These are phyloP conservation scores for Saccharomyces hybrid DNA, from an alignment of 1,139 yeast species.

Conservation along the genomic window DNA sequence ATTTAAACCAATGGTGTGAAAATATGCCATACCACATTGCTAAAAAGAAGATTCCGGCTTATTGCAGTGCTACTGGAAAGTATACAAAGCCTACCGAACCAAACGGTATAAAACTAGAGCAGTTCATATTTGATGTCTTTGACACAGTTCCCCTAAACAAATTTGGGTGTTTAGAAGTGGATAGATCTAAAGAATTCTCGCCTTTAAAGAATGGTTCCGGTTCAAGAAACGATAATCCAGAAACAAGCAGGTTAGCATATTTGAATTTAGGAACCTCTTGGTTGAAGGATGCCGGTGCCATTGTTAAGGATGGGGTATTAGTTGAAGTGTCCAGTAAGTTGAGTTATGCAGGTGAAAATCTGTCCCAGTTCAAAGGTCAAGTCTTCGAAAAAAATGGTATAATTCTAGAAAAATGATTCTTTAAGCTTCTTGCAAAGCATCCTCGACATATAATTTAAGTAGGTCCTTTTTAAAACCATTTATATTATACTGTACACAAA, in stretches of 20 bases:
- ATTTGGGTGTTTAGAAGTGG: constrained; percentile 92
- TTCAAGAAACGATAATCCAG: constrained; percentile 74
- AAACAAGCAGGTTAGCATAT: constrained; percentile 64
- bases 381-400: constrained; percentile 33
- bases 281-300: constrained; percentile 64
- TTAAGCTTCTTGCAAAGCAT: neutral
- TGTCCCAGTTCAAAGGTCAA: constrained; percentile 51
- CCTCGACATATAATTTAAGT: neutral
- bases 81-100: constrained; percentile 57
- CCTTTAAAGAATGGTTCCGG: constrained; percentile 92
- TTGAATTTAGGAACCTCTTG: constrained; percentile 66
- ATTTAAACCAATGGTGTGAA: constrained; percentile 65
- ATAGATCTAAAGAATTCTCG: constrained; percentile 76
- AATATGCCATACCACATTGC: constrained; percentile 90
- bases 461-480: no score
- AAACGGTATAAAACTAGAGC: constrained; percentile 92
- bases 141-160: constrained; percentile 63
- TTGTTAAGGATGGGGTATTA: constrained; percentile 39
- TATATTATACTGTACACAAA: neutral
- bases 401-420: constrained; percentile 5
- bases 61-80: constrained; percentile 41
- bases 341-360: constrained; percentile 81
- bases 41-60: constrained; percentile 71
- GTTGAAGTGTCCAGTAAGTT: constrained; percentile 77
- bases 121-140: constrained; percentile 94